These are phyloP conservation scores for Colletotrichum nymphaeae DNA, from an alignment of 2,329 filamentous ascomycete genomes.

Conservation along the genomic window DNA sequence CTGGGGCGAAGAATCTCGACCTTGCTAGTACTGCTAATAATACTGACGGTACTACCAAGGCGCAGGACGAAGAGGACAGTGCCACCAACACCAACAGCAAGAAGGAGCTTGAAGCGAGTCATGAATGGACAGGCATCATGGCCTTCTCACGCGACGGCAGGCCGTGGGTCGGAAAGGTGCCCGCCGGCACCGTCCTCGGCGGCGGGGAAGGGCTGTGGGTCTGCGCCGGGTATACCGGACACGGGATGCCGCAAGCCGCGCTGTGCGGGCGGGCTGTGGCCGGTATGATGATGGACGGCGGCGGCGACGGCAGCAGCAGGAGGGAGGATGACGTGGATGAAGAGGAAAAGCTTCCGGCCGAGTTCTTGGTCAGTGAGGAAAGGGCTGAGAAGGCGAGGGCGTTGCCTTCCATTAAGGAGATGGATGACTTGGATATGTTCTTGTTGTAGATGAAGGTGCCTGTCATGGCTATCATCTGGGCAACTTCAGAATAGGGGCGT, in stretches of 20 bases:
- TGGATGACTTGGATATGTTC: constrained; percentile 36
- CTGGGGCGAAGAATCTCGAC: constrained; percentile 55
- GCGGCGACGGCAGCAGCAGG: constrained; percentile 33
- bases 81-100: constrained; percentile 11
- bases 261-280: constrained; percentile 74
- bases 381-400: constrained; percentile 39
- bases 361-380: constrained; percentile 52
- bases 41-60: no score
- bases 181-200: constrained; percentile 52
- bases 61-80: neutral
- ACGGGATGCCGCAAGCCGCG: constrained; percentile 82
- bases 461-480: neutral
- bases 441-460: neutral
- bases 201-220: constrained; percentile 71
- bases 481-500: neutral
- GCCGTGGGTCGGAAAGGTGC: constrained; percentile 80
- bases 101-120: constrained; percentile 61
- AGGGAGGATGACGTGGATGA: constrained; percentile 44
- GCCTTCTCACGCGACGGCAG: constrained; percentile 75
- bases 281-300: constrained; percentile 63
- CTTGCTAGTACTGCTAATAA: constrained; percentile 38
- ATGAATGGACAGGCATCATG: constrained; percentile 86
- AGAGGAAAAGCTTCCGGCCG: constrained; percentile 54
- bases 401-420: constrained; percentile 30
- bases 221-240: constrained; percentile 76